phyloP scores from a whole-genome alignment of 23 red algal genomes.

The Gracilaria gracilis region DNA sequence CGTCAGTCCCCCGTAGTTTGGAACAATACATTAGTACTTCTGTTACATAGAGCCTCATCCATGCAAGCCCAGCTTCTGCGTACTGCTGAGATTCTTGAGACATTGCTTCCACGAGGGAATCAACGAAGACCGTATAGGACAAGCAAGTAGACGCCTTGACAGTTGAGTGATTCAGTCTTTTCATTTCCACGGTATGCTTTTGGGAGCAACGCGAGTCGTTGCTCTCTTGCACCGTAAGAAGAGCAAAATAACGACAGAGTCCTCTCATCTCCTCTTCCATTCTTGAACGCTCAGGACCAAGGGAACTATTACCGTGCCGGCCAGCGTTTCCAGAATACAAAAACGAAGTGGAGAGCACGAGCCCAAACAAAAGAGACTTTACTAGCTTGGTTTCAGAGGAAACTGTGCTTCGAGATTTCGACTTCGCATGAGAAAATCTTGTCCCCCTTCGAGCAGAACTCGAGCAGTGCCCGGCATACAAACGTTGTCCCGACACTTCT shows the following conservation, averaged over 20 bases:
- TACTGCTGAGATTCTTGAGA: slow-evolving; percentile 3
- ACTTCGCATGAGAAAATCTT: neutral
- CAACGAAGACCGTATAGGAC: neutral
- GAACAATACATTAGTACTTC: neutral
- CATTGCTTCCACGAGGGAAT: slow-evolving; percentile 18
- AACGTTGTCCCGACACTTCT: neutral
- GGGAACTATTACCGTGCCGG: too few relatives aligned
- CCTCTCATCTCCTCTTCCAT: neutral
- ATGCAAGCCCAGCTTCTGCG: neutral
- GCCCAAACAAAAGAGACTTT: slow-evolving; percentile 1
- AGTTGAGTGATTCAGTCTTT: neutral
- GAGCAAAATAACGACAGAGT: slow-evolving; percentile 22
- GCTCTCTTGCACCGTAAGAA: slow-evolving; percentile 2
- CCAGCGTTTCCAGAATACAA: neutral
- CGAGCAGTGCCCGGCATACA: neutral
- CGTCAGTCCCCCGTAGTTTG: neutral
- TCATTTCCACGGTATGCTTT: neutral
- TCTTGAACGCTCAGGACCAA: neutral
- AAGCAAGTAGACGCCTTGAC: neutral
- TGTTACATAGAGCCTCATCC: slow-evolving; percentile 11
- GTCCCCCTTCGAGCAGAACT: too few relatives aligned
- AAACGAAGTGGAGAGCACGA: neutral
- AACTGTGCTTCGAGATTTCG: neutral
- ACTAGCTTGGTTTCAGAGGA: neutral
- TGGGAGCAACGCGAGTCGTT: neutral